phyloP scores from a whole-genome alignment of 148 eudicot genomes.

The Nepenthes mirabilis region DNA sequence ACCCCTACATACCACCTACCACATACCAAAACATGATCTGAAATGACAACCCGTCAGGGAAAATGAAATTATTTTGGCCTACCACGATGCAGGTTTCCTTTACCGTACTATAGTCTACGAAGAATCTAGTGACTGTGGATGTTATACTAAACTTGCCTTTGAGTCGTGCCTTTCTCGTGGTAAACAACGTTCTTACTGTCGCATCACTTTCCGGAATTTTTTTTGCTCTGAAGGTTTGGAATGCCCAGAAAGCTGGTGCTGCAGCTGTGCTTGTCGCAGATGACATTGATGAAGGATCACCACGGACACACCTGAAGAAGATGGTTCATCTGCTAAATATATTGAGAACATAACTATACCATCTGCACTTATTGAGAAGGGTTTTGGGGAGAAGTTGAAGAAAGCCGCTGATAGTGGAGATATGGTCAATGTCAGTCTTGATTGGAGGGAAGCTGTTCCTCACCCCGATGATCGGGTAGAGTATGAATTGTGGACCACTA shows the following conservation, averaged over 20 bases:
- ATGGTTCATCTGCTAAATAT: conserved; percentile 11
- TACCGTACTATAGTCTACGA: too few relatives aligned
- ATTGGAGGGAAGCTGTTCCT: conserved; percentile 26
- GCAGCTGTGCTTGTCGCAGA: conserved; percentile 25
- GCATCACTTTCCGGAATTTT: conserved; percentile 11
- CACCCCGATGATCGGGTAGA: conserved; percentile 27
- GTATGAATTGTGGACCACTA: conserved; percentile 26
- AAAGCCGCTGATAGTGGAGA: conserved; percentile 18
- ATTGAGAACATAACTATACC: conserved; percentile 22
- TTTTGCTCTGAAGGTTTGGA: conserved; percentile 26
- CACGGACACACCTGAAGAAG: conserved; percentile 28
- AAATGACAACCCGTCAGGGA: too few relatives aligned
- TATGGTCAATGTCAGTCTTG: conserved; percentile 29
- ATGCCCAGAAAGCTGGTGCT: conserved; percentile 28
- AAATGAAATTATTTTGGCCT: too few relatives aligned
- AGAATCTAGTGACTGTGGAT: too few relatives aligned
- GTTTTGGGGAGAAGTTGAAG: conserved; percentile 19
- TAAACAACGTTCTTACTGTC: too few relatives aligned
- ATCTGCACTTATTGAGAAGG: conserved; percentile 19
- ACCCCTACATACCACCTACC: too few relatives aligned
- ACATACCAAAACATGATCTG: too few relatives aligned
- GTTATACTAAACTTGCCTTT: too few relatives aligned
- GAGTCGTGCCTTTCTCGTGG: too few relatives aligned
- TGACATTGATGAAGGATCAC: conserved; percentile 24
- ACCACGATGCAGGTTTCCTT: too few relatives aligned